These are phyloP conservation scores for Pythium myriotylum DNA, from an alignment of 352 stramenopile genomes.

Conservation along the genomic window DNA sequence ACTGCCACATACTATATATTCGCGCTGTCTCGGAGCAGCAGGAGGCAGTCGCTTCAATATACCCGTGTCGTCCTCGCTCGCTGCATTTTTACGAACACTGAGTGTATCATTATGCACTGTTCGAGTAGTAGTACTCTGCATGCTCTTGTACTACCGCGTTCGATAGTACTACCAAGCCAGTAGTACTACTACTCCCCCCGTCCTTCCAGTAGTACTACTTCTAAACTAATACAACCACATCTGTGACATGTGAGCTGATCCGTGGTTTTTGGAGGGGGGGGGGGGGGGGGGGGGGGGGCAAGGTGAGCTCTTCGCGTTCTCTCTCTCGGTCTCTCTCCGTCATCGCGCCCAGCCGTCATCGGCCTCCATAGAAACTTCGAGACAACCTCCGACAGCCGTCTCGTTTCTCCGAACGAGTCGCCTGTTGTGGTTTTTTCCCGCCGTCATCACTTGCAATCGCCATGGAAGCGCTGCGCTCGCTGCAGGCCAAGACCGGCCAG, in stretches of 20 bases:
- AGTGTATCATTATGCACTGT: no score
- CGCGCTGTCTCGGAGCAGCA: no score
- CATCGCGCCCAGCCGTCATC: neutral
- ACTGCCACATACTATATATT: neutral
- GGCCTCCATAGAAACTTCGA: neutral
- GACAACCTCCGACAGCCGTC: neutral
- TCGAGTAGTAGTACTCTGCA: no score
- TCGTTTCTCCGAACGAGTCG: neutral
- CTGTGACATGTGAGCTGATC: conserved; percentile 10
- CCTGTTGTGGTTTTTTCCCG: neutral
- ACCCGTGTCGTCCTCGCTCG: no score
- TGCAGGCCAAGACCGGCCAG: conserved; percentile 24
- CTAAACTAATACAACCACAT: conserved; percentile 16
- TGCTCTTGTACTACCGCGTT: no score
- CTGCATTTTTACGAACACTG: no score
- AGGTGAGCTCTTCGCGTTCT: neutral
- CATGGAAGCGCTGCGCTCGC: conserved; percentile 27
- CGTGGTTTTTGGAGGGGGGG: conserved; percentile 19
- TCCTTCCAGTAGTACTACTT: neutral
- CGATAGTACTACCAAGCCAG: no score
- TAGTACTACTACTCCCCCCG: no score
- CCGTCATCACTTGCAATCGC: neutral
- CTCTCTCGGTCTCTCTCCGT: no score
- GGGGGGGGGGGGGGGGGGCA: neutral
- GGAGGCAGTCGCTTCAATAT: no score